phyloP scores from a whole-genome alignment of 805 yeast species.

The Cyberlindnera sargentensis region DNA sequence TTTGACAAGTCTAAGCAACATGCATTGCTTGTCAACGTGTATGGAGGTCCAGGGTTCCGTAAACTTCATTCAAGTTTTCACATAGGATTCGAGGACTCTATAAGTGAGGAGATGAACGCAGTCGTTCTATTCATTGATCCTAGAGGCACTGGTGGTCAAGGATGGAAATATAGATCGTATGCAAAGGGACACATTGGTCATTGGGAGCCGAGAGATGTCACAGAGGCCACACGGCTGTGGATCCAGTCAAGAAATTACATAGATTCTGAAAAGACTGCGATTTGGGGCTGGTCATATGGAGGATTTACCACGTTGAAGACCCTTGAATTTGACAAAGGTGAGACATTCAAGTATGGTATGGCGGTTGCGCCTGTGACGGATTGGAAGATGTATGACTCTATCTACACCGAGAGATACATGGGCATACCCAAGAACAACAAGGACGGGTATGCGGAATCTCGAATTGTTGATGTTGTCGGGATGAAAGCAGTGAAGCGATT shows the following conservation, averaged over 20 bases:
- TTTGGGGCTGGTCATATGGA: slow-evolving; percentile 91
- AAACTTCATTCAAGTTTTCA: slow-evolving; percentile 40
- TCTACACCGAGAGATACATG: slow-evolving; percentile 78
- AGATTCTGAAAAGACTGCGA: slow-evolving; percentile 48
- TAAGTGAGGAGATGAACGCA: slow-evolving; percentile 49
- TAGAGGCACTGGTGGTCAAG: slow-evolving; percentile 75
- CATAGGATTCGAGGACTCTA: slow-evolving; percentile 52
- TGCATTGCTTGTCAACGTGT: slow-evolving; percentile 61
- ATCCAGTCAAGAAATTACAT: slow-evolving; percentile 38
- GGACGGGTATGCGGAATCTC: slow-evolving; percentile 39
- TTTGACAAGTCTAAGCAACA: slow-evolving; percentile 42
- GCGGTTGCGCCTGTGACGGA: slow-evolving; percentile 84
- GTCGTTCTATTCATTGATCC: slow-evolving; percentile 68
- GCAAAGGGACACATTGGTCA: slow-evolving; percentile 55
- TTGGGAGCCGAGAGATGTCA: slow-evolving; percentile 72
- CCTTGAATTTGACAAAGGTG: slow-evolving; percentile 56
- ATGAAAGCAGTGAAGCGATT: slow-evolving; percentile 50
- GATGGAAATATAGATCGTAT: slow-evolving; percentile 57
- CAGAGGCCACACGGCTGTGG: slow-evolving; percentile 42
- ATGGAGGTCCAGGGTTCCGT: slow-evolving; percentile 81
- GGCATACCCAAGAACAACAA: slow-evolving; percentile 42
- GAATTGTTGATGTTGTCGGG: slow-evolving; percentile 34
- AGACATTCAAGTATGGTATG: slow-evolving; percentile 65
- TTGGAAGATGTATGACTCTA: slow-evolving; percentile 69
- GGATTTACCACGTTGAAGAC: slow-evolving; percentile 74